These are phyloP conservation scores for Stipa capillata DNA, from an alignment of 176 grass and related monocot genomes.

Conservation along the genomic window DNA sequence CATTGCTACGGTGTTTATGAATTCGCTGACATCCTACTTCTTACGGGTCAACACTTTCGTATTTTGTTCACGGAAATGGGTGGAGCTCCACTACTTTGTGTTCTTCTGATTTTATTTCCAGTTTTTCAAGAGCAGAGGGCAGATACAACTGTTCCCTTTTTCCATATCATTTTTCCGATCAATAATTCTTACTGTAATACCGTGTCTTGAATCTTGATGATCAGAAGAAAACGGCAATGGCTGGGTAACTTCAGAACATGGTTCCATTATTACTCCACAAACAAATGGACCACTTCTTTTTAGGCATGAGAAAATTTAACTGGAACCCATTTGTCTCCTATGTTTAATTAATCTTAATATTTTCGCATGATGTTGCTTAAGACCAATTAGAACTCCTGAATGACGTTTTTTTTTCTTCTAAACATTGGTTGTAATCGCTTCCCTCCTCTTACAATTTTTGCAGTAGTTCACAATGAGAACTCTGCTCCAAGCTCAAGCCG, in stretches of 20 bases:
- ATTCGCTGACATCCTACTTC: background rate
- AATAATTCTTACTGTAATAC: background rate
- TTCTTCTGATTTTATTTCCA: background rate
- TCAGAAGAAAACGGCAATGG: background rate
- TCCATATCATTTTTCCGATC: background rate
- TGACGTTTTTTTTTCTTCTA: background rate
- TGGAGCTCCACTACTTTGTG: background rate
- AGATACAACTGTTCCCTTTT: background rate
- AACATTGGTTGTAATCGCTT: background rate
- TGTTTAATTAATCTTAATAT: background rate
- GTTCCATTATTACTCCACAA: background rate
- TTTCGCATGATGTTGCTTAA: background rate
- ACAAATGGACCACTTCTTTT: background rate
- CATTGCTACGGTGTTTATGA: background rate
- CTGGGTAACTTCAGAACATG: background rate
- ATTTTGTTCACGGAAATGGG: background rate
- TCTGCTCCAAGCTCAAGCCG: constrained; percentile 17
- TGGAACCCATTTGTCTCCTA: background rate
- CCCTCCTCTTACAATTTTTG: background rate
- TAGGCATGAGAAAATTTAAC: background rate
- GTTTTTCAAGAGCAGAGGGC: background rate
- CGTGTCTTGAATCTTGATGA: background rate
- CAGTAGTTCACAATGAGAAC: constrained; percentile 25
- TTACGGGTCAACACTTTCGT: background rate
- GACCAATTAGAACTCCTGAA: background rate